Base-by-base conservation (phyloP, 169 alveolate genomes). In the Toxoplasma gondii region DNA sequence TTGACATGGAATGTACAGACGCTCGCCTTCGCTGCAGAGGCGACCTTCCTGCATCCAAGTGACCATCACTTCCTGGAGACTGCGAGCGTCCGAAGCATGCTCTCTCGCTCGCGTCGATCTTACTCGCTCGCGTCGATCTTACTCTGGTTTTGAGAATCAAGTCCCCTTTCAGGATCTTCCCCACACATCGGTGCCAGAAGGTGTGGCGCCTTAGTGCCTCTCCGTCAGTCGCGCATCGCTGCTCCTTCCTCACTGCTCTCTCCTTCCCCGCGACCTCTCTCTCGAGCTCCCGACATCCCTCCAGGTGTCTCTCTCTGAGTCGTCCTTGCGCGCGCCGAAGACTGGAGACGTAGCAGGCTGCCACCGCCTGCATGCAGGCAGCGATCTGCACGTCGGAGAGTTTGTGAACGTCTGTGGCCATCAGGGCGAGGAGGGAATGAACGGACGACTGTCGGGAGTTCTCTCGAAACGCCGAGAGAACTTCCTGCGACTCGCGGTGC, bases 281-380 rank as follows among this genome's bases (percentile, higher is more conserved):
- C 45, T 7, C 82, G 19, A 5, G 4, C 82, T 2, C 82, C 17
- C 19, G 43, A 5, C 10, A 7, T 69, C 82, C 16, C 82, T 4
- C 39, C 82, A 5, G 5, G 16, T 69, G 34, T 69, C 34, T 29
- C n/a, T 29, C 39, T 69, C 82, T 31, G 16, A 7, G 43, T 69
- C 17, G 82, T 4, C 19, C 82, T 34, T 17, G 82, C 43, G 5
- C 82, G 34, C 43, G 58, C 58, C 58, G 4, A 7, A 49, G 58
- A 12, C 22, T 49, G 58, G 58, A 49, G 58, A 49, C 58, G 12
- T 49, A 49, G 64, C 90, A 41, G 69, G 38, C 90, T 0, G 90
- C 90, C 4, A 43, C 90, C 67, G 90, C 90, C 10, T 22, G 38
- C 67, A 82, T 36, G 90, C 90, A 82, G 38, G 90, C 69, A 41